A percentile compares a stretch with the other conserved stretches of the same genome.
These are phyloP conservation scores for Umbelopsis vinacea DNA, from an alignment of 192 early-diverging fungal genomes.

Conservation along the genomic window DNA sequence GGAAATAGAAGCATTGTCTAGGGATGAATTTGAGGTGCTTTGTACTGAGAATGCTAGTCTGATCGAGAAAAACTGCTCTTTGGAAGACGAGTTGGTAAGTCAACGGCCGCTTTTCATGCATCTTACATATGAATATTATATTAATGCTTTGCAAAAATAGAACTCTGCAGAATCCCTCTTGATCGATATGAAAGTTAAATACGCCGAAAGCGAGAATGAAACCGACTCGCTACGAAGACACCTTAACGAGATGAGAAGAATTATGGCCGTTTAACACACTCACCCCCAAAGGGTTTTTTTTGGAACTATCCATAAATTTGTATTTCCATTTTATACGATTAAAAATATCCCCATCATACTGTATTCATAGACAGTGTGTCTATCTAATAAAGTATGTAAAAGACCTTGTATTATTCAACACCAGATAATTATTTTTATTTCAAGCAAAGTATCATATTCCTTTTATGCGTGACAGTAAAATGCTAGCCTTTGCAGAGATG, in stretches of 20 bases:
- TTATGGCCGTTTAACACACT: conserved; percentile 2
- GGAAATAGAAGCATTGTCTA: conserved; percentile 62
- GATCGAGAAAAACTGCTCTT: conserved; percentile 61
- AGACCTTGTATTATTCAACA: not conserved
- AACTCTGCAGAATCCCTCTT: conserved; percentile 56
- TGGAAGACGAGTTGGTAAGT: conserved; percentile 62
- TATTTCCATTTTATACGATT: not conserved
- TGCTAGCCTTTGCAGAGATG: too few species aligned
- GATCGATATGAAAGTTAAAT: conserved; percentile 72
- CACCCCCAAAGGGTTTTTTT: too few species aligned
- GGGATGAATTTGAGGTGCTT: conserved; percentile 76
- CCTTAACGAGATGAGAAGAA: conserved; percentile 10
- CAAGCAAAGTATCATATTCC: too few species aligned
- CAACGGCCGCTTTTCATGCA: not conserved
- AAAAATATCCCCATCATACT: not conserved
- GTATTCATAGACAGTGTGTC: conserved; percentile 4
- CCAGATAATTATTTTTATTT: not conserved
- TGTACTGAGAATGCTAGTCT: conserved; percentile 83
- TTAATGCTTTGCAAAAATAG: not conserved
- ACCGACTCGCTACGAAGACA: conserved; percentile 10
- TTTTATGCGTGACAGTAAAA: too few species aligned
- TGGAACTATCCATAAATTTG: too few species aligned
- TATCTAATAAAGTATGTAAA: not conserved
- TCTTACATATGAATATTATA: not conserved
- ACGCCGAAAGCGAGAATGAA: conserved; percentile 84